phyloP scores from a whole-genome alignment of 1,284 basidiomycete species.

The Erythrobasidium hasegawianum region DNA sequence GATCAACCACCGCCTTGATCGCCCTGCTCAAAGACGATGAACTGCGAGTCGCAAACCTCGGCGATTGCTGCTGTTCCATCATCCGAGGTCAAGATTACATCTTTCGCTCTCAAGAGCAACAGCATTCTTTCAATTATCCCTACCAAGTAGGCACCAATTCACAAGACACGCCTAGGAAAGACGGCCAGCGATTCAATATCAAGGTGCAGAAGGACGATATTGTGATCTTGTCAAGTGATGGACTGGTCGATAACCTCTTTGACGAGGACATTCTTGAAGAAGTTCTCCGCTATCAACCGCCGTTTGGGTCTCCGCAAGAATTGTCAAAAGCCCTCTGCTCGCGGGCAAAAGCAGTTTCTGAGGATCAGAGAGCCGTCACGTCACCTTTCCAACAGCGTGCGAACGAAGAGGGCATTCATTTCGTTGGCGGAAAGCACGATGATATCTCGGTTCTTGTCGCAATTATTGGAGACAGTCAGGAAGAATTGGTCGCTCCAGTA shows the following conservation, averaged over 20 bases:
- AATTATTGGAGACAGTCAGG: constrained; percentile 47
- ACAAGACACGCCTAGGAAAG: constrained; percentile 62
- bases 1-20: constrained; percentile 57
- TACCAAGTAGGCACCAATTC: constrained; percentile 78
- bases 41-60: constrained; percentile 82
- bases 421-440: constrained; percentile 53
- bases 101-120: constrained; percentile 90
- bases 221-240: constrained; percentile 83
- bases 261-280: constrained; percentile 91
- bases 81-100: constrained; percentile 51
- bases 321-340: constrained; percentile 55
- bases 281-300: constrained; percentile 61
- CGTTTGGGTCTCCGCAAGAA: constrained; percentile 54
- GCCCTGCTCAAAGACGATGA: constrained; percentile 65
- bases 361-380: constrained; percentile 53
- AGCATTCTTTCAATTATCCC: constrained; percentile 92
- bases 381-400: constrained; percentile 57
- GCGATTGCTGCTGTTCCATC: constrained; percentile 68
- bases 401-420: constrained; percentile 56
- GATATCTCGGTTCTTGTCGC: constrained; percentile 52
- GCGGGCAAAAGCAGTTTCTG: constrained; percentile 54
- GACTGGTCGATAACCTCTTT: constrained; percentile 89
- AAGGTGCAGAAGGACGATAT: constrained; percentile 81
- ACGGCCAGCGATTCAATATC: constrained; percentile 69
- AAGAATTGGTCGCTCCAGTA: not conserved